These are phyloP conservation scores for Colletotrichum sp. DNA, from an alignment of 2,329 filamentous ascomycete species.

Conservation along the genomic window DNA sequence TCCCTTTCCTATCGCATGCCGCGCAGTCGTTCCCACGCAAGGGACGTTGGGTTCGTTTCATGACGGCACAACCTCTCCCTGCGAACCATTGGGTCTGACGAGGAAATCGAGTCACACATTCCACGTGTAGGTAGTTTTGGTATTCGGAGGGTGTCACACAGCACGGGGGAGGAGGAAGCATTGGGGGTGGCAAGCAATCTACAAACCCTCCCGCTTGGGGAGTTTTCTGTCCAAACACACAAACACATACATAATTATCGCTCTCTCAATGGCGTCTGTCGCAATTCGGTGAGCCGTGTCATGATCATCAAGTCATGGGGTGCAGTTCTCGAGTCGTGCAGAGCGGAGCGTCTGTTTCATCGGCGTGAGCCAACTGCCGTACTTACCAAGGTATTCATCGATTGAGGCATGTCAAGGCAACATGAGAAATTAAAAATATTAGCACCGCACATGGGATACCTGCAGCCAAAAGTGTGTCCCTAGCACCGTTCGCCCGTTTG, in stretches of 20 bases:
- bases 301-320: neutral
- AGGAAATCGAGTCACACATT: conserved; percentile 12
- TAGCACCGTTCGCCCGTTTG: no score
- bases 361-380: neutral
- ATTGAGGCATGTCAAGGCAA: neutral
- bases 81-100: neutral
- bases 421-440: neutral
- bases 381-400: neutral
- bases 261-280: neutral
- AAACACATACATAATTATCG: neutral
- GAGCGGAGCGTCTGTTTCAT: conserved; percentile 1
- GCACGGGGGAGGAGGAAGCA: neutral
- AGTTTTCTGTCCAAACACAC: neutral
- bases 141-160: neutral
- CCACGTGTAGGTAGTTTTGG: conserved; percentile 10
- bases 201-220: conserved; percentile 1
- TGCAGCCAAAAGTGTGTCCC: no score
- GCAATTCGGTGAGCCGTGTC: neutral
- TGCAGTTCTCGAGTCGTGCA: neutral
- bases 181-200: conserved; percentile 11
- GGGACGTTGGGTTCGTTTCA: neutral
- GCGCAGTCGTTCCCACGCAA: conserved; percentile 7
- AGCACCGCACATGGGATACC: neutral
- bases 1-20: conserved; percentile 16
- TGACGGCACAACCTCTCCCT: neutral